phyloP scores from a whole-genome alignment of 1,284 basidiomycete genomes.

The Caloboletus firmus region DNA sequence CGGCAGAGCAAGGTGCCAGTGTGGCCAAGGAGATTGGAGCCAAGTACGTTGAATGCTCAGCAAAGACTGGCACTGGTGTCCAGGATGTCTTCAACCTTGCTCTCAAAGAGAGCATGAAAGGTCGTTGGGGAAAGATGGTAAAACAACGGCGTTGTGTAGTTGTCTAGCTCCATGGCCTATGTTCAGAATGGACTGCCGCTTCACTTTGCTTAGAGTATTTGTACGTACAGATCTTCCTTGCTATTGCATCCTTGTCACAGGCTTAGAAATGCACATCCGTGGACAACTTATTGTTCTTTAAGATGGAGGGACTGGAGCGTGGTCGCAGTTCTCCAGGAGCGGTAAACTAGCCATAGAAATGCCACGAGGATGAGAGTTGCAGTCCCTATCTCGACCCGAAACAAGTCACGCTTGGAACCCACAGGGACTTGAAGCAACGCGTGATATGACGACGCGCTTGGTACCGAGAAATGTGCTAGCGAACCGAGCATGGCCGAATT shows the following conservation, averaged over 20 bases:
- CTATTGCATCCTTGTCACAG: constrained; percentile 17
- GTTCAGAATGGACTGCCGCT: constrained; percentile 9
- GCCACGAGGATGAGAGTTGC: constrained; percentile 20
- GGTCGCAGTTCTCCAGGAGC: constrained; percentile 22
- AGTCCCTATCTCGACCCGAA: constrained; percentile 31
- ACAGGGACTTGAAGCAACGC: constrained; percentile 24
- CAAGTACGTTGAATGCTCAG: constrained; percentile 94
- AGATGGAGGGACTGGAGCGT: constrained; percentile 21
- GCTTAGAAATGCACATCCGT: constrained; percentile 7
- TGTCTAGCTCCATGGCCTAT: constrained; percentile 43
- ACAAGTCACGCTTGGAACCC: constrained; percentile 24
- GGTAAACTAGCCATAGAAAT: constrained; percentile 30
- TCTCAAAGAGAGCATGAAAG: constrained; percentile 82
- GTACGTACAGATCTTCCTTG: constrained; percentile 35
- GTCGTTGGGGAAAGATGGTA: constrained; percentile 70
- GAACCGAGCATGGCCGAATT: constrained; percentile 26
- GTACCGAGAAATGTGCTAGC: constrained; percentile 19
- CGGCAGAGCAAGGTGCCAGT: constrained; percentile 72
- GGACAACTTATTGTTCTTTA: constrained; percentile 25
- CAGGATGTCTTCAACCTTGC: constrained; percentile 93
- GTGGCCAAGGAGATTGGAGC: constrained; percentile 93
- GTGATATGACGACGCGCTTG: constrained; percentile 7
- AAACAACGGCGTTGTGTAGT: constrained; percentile 78
- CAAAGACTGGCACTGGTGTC: constrained; percentile 88
- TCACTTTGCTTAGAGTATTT: constrained; percentile 28